Conservation (phyloP, 306 rosid genomes). For the Rubus parviflorus region DNA sequence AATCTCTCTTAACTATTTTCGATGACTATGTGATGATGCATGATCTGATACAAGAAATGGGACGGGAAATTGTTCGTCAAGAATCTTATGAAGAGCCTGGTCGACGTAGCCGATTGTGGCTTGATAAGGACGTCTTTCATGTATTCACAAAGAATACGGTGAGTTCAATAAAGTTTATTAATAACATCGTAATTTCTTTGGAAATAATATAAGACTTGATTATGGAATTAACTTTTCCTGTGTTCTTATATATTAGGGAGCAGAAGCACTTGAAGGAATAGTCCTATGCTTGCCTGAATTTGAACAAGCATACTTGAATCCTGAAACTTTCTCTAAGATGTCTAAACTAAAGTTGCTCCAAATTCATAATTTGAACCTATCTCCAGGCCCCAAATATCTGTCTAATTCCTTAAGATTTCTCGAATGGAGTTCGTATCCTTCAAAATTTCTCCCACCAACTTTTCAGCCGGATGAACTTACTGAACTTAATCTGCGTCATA, state of each 20-base stretch:
- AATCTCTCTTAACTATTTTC: neutral
- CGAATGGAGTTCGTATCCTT: neutral
- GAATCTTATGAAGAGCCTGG: neutral
- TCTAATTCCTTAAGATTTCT: neutral
- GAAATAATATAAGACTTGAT: neutral
- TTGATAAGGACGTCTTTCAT: neutral
- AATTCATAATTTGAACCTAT: neutral
- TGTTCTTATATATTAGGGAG: neutral
- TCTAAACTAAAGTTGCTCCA: neutral
- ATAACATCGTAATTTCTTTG: neutral
- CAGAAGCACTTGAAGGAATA: neutral
- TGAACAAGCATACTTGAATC: neutral
- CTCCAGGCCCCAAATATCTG: neutral
- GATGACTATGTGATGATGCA: neutral
- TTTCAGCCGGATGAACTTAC: neutral
- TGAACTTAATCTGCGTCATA: neutral
- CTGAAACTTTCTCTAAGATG: neutral
- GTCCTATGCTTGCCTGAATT: neutral
- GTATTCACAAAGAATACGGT: neutral
- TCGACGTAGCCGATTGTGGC: neutral
- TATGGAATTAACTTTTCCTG: neutral
- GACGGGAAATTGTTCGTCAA: conserved; percentile 4
- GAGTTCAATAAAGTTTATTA: neutral
- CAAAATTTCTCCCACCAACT: neutral
- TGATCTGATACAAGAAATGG: conserved; percentile 23